Evolutionary conservation across 2,329 filamentous ascomycete species (phyloP).

Genomic region (Trichoderma sp.): DNA sequence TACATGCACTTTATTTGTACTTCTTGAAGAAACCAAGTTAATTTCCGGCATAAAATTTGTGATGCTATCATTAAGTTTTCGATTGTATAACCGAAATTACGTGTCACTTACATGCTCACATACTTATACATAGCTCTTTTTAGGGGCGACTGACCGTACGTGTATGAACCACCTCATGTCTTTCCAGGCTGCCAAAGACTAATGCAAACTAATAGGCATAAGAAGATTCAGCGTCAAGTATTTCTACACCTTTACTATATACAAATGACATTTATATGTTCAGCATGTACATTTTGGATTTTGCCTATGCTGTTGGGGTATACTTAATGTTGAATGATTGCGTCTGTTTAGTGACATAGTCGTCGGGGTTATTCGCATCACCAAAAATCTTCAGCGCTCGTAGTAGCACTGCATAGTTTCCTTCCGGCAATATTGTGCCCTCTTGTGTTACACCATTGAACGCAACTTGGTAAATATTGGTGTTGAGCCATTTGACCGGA

Average conservation of each 20-base stretch:
- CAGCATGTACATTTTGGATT: neutral
- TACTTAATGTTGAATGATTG: conserved; percentile 10
- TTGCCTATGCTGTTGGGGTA: neutral
- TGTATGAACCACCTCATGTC: too few relatives aligned
- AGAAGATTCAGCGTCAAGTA: too few relatives aligned
- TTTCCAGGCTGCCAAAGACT: too few relatives aligned
- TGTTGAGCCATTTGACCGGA: neutral
- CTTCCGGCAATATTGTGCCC: neutral
- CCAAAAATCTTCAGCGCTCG: conserved; percentile 13
- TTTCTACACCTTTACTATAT: neutral
- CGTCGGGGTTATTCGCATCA: neutral
- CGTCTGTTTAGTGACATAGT: neutral
- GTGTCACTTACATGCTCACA: too few relatives aligned
- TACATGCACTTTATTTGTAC: too few relatives aligned
- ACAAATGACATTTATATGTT: neutral
- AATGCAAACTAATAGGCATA: too few relatives aligned
- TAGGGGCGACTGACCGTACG: too few relatives aligned
- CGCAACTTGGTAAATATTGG: neutral
- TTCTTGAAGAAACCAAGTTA: too few relatives aligned
- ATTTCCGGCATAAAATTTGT: too few relatives aligned
- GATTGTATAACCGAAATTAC: too few relatives aligned
- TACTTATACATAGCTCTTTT: too few relatives aligned
- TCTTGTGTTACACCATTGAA: conserved; percentile 6
- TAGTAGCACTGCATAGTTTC: neutral
- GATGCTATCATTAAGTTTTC: too few relatives aligned